Base-by-base conservation (phyloP, 2,329 filamentous ascomycete genomes). In the Cladosporium sp. region DNA sequence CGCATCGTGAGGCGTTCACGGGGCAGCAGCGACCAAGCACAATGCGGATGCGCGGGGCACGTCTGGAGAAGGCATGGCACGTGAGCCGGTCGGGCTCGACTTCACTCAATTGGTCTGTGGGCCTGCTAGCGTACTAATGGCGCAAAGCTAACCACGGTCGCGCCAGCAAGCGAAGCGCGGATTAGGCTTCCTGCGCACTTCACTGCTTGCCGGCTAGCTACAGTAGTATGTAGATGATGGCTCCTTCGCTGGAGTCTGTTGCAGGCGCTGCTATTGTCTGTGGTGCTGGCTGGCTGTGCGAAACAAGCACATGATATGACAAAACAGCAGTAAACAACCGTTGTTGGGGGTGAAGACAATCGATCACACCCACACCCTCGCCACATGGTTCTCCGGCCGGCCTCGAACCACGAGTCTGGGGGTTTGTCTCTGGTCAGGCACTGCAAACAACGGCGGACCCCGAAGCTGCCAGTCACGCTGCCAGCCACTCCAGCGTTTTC, bases 11-110 rank as follows among this genome's bases (percentile, higher is more conserved):
- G 30, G 23, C 48, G 49, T 63, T 36, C 34, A 46, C 60, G 49
- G 60, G 60, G 60, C 49, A 63, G 49, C 28, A 36, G n/a, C 39
- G 39, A 46, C 18, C 39, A 46, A 46, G 39, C 39, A 54, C 49
- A 63, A 54, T 63, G 60, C 60, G 51, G 51, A 54, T n/a, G 26
- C 51, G 51, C 51, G 60, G 60, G 60, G 60, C 60, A 39, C 21
- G 32, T 51, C 49, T 54, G 60, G 60, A 56, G 60, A 63, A 56
- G 60, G 30, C 34, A 56, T 43, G 49, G 60, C 60, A 63, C 59
- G 59, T 63, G 59, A 61, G 58, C 57, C n/a, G n/a, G n/a, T n/a
- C 26, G 49, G 49, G 25, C 28, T 57, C 32, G 30, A 63, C 32
- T 21, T 36, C 60, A 43, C 32, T 43, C 16, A 23, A 63, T 63